Base-by-base conservation (phyloP, 1,284 basidiomycete species). In the Leccinum griseonigrum region DNA sequence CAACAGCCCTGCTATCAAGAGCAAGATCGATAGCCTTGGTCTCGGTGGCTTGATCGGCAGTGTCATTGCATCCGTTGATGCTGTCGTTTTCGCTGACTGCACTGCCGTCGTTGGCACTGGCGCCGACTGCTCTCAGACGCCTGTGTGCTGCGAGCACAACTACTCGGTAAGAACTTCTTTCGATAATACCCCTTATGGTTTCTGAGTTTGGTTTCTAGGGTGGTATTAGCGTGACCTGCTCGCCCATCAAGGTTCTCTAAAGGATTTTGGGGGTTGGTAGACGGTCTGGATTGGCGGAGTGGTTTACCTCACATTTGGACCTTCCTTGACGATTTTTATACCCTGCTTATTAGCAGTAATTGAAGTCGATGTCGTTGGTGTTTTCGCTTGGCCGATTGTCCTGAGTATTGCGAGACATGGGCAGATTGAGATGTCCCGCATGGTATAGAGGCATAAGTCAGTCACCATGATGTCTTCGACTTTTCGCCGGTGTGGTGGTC, bases 191-290 rank as follows among this genome's bases (percentile, higher is more conserved):
- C 34, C 2, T 13, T 36, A 36, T 14, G 2, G 2, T 38, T 38
- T 3, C 36, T 38, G 3, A 36, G 14, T 36, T 36, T 36, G 10
- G 36, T 36, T 7, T 36, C 14, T 16, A 40, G 38, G 34, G 34
- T 1, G 34, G 34, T 6, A 13, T 50, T 11, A 8, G 36, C 18
- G 0, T 68, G 38, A 59, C 56, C 3, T 71, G 67, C 32, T 28
- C 46, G 0, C 69, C 67, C 28, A 34, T 71, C 31, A 66, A 62
- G 0, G 0, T 60, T 14, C 4, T 18, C 2, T 2, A 2, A 22
- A 71, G 40, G 65, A 18, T 11, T 1, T 13, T 3, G 22, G 8
- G 16, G 10, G 9, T 26, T 6, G 7, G 57, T n/a, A 14, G 16
- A 18, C 3, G 1, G 53, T n/a, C 32, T 13, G 14, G 54, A 22